A percentile compares a stretch with the other conserved stretches of the same genome.
Conservation (phyloP, 345 rosid genomes). For the Murraya paniculata region DNA sequence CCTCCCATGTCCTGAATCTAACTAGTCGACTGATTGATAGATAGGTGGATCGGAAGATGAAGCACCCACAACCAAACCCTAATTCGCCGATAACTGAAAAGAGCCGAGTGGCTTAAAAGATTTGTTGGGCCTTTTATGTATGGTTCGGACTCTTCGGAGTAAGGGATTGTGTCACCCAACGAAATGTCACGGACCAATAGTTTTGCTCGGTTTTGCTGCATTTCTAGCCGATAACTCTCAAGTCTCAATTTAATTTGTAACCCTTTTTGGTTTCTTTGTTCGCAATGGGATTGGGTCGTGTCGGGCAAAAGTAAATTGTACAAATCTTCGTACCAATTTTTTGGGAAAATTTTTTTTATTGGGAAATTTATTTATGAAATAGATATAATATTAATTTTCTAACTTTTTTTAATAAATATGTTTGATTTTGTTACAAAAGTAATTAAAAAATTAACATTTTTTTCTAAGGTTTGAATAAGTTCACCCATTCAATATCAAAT, state of each 20-base stretch:
- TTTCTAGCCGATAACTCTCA: background rate
- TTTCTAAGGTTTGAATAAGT: too few species aligned
- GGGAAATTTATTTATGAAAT: too few species aligned
- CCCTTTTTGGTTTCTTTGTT: too few species aligned
- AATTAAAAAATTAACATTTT: too few species aligned
- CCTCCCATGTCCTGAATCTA: conserved; percentile 38
- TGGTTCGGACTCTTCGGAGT: background rate
- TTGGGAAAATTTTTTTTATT: too few species aligned
- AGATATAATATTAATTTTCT: too few species aligned
- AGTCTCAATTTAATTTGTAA: background rate
- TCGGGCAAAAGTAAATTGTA: too few species aligned
- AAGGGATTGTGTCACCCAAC: background rate
- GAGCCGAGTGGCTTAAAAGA: background rate
- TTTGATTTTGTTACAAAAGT: too few species aligned
- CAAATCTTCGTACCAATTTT: too few species aligned
- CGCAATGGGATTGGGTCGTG: too few species aligned
- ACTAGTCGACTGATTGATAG: background rate
- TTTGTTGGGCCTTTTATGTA: background rate
- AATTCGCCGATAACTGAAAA: background rate
- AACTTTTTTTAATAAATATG: too few species aligned
- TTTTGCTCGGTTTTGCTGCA: background rate
- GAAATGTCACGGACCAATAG: conserved; percentile 10
- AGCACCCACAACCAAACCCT: conserved; percentile 5
- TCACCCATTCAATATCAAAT: too few species aligned
- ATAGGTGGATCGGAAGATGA: background rate